These are phyloP conservation scores for Kwoniella europaea DNA, from an alignment of 768 basidiomycete genomes.

Conservation along the genomic window DNA sequence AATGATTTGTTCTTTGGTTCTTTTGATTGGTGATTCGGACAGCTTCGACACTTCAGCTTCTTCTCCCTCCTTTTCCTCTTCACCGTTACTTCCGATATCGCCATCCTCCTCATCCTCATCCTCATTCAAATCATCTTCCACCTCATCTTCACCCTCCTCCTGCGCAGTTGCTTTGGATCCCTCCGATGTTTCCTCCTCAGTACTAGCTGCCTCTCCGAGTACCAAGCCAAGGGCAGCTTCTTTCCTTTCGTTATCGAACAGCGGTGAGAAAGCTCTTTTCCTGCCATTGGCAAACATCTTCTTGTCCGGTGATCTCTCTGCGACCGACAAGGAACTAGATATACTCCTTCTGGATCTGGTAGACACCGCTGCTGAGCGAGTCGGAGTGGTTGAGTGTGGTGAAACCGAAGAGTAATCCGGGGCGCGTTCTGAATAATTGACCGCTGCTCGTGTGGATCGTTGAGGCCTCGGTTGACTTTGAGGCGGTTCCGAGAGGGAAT, in stretches of 20 bases:
- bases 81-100: not conserved
- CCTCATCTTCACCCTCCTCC: constrained; percentile 8
- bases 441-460: constrained; percentile 11
- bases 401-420: constrained; percentile 9
- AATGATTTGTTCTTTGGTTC: not conserved
- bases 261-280: not conserved
- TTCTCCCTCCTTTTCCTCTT: constrained; percentile 1
- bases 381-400: constrained; percentile 2
- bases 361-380: constrained; percentile 15
- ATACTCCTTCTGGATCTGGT: constrained; percentile 20
- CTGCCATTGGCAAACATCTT: constrained; percentile 2
- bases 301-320: constrained; percentile 20
- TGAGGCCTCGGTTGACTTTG: constrained; percentile 7
- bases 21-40: not conserved
- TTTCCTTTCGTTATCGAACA: not conserved
- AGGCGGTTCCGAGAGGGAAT: constrained; percentile 3
- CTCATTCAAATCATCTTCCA: not conserved
- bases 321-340: constrained; percentile 11
- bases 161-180: not conserved
- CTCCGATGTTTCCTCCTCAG: not conserved
- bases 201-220: constrained; percentile 11
- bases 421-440: constrained; percentile 8
- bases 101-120: not conserved
- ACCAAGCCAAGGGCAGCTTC: constrained; percentile 17
- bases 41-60: not conserved